Evolutionary conservation across 2,329 filamentous ascomycete species (phyloP), one percentile per base, ranked within the genome.

Genomic region (Purpureocillium lavendulum): DNA sequence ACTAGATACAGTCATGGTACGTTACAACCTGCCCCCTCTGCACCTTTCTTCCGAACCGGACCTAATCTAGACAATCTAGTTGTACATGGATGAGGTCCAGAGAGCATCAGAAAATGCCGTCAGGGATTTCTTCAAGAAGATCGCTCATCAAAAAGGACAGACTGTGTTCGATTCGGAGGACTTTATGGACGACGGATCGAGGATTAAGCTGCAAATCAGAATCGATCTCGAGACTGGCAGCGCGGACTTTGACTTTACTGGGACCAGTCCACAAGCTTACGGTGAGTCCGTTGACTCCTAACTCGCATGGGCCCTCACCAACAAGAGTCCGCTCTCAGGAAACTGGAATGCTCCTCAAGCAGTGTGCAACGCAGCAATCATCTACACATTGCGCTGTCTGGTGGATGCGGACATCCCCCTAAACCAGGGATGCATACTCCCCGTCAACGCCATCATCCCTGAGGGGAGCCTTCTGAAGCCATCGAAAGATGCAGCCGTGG

Each of bases 1-100:
- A 10, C 21, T 26, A 10, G 21, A 26, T 10, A 26, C 21, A 5
- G 21, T 26, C 21, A 26, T 26, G 21, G 21, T 26, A 10, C 21
- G 21, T 26, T 6, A 6, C 21, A 26, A 10, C 21, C 10, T n/a
- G n/a, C n/a, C n/a, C n/a, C n/a, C n/a, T n/a, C n/a, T n/a, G n/a
- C n/a, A n/a, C n/a, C 21, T 26, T 6, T 26, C 6, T 26, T 26
- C 6, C 21, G 6, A 26, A 26, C 5, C 21, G 21, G 6, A 6
- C 21, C 10, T 26, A 10, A 26, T 6, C 21, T 5, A 26, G 21
- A 10, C 21, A 10, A 26, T 26, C 21, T 26, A 26, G 47, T 86
- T 86, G 56, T 92, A 92, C 63, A 92, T 92, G 86, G 70, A 75
- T 38, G 78, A 75, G 41, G 90, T 92, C 44, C 86, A 92, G 57